Evolutionary conservation across 1,139 yeast species (phyloP), one percentile per base, ranked within the genome.

Genomic region (Casaregolazyma lundiana): DNA sequence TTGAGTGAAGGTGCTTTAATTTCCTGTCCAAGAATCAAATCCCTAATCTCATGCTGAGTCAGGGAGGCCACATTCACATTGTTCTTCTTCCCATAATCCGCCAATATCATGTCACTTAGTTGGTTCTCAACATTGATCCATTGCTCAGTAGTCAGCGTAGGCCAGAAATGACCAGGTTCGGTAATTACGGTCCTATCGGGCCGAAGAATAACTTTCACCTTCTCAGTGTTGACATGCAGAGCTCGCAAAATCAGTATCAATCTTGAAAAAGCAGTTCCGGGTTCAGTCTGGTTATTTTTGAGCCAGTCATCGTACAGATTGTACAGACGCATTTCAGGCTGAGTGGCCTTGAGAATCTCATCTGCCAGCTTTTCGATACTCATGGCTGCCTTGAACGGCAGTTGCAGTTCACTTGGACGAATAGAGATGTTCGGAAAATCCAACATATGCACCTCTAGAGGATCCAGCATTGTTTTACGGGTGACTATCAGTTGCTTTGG

Each of bases 221-320:
- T 76, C 46, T 88, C 97, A 45, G 79, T 79, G 60, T 84, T 83
- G 15, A 90, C 80, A 47, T 84, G 84, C 50, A 90, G 68, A 0
- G 94, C 94, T 53, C 98, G 74, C 58, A 92, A 69, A 17, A 94
- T 71, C 53, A 94, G 73, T 50, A 90, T 78, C 47, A 90, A 70
- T 54, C 99, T 75, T 2, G 96, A 88, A 63, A 92, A 94, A 0
- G 98, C 97, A 0, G 98, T 94, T 59, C 84, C 88, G 0, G 97
- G 83, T 38, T 89, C 80, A 0, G 78, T 73, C 52, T 80, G 77
- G 45, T 55, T 53, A 18, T 57, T 57, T 30, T 52, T 57, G 48
- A 89, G 71, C 99, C 99, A 94, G 63, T 92, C 96, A 64, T 94
- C 99, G 64, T 89, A 94, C 49, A 92, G 71, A 61, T 90, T 89